Evolutionary conservation across 768 basidiomycete species (phyloP).

Genomic region (Phaeolepiota aurea): DNA sequence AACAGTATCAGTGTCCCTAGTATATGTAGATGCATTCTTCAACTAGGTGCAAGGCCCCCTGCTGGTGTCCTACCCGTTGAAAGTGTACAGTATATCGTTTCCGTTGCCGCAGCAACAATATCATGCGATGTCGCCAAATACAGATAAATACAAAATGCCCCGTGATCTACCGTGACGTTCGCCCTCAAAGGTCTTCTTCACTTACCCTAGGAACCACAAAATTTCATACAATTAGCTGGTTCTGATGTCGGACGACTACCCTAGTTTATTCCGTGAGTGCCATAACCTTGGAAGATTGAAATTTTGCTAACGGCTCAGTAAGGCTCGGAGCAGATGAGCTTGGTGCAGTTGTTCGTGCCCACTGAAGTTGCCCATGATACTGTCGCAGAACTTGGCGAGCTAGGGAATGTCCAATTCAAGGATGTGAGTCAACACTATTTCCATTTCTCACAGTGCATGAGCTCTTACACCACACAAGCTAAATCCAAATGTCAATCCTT

Average conservation of each 20-base stretch:
- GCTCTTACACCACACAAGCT: slow-evolving; percentile 46
- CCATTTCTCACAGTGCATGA: no score
- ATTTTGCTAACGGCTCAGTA: slow-evolving; percentile 7
- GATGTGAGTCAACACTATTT: slow-evolving; percentile 59
- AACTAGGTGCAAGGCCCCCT: no score
- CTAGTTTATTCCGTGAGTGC: slow-evolving; percentile 73
- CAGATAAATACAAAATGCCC: no score
- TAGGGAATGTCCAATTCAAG: slow-evolving; percentile 95
- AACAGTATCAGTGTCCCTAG: no score
- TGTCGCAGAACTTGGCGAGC: slow-evolving; percentile 89
- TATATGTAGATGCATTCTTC: no score
- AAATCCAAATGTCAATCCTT: slow-evolving; percentile 92
- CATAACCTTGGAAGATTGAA: neutral
- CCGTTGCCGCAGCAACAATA: no score
- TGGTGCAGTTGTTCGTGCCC: slow-evolving; percentile 94
- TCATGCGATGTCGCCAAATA: no score
- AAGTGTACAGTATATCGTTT: no score
- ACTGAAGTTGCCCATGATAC: slow-evolving; percentile 97
- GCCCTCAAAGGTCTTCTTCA: no score
- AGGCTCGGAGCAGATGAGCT: slow-evolving; percentile 98
- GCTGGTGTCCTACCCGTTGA: no score
- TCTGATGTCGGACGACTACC: slow-evolving; percentile 73
- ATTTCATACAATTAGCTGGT: neutral
- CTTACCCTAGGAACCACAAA: no score
- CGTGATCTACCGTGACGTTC: no score